These are phyloP conservation scores for Paraphaeosphaeria sporulosa DNA, from an alignment of 2,329 filamentous ascomycete species.

Conservation along the genomic window DNA sequence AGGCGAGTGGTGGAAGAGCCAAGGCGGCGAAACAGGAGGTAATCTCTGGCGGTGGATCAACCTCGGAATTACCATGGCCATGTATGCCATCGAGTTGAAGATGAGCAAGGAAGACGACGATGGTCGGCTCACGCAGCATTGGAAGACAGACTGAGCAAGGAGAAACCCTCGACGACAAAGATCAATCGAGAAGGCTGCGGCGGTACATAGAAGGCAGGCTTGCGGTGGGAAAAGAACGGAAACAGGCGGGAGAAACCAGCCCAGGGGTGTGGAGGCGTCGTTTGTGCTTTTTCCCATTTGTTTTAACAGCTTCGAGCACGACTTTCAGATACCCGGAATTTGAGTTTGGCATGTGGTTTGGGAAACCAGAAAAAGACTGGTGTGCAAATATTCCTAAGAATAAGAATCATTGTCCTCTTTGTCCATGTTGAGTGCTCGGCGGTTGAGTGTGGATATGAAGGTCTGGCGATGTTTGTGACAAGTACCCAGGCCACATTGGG, in stretches of 20 bases:
- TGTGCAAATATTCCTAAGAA: constrained; percentile 9
- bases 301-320: constrained; percentile 20
- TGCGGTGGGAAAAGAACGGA: background rate
- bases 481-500: background rate
- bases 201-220: background rate
- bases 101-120: constrained; percentile 85
- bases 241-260: background rate
- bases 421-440: background rate
- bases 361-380: background rate
- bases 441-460: background rate
- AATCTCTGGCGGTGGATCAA: constrained; percentile 96
- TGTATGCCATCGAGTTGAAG: constrained; percentile 91
- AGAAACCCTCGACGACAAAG: background rate
- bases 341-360: constrained; percentile 16
- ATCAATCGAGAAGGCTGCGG: background rate
- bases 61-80: constrained; percentile 82
- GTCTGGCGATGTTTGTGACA: background rate
- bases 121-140: constrained; percentile 75
- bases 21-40: constrained; percentile 81
- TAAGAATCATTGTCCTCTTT: constrained; percentile 4
- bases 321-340: constrained; percentile 38
- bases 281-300: constrained; percentile 14
- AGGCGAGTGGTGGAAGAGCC: constrained; percentile 81
- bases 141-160: constrained; percentile 79
- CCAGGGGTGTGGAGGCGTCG: background rate